Base-by-base conservation (phyloP, 2,329 filamentous ascomycete genomes). In the Raffaelea albimanens region DNA sequence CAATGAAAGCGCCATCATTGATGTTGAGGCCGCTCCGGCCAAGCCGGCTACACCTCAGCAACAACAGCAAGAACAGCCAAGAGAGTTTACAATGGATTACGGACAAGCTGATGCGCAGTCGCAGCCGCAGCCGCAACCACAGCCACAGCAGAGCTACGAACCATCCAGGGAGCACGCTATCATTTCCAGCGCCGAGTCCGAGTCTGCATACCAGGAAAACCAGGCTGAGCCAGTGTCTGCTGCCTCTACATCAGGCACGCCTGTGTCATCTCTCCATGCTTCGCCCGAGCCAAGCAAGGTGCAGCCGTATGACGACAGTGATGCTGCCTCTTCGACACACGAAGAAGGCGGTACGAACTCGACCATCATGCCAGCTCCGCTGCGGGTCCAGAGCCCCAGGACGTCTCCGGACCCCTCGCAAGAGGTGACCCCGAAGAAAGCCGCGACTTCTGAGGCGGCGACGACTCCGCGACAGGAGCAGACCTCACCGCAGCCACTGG, bases 181-280 rank as follows among this genome's bases (percentile, higher is more conserved):
- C n/a, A n/a, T n/a, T n/a, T n/a, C n/a, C n/a, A n/a, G n/a, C n/a
- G n/a, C n/a, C n/a, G n/a, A n/a, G n/a, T n/a, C n/a, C n/a, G n/a
- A n/a, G n/a, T n/a, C n/a, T n/a, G n/a, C n/a, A n/a, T n/a, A n/a
- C n/a, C n/a, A n/a, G n/a, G n/a, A n/a, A n/a, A n/a, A n/a, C n/a
- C n/a, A n/a, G n/a, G n/a, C n/a, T n/a, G n/a, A n/a, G 16, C 13
- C 5, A 2, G 13, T 25, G 40, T 18, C 40, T 16, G 40, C 2
- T n/a, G 20, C 31, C 5, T 16, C 38, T 14, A 46, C 36, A 22
- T 3, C 43, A 3, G 49, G 38, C 20, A 48, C 47, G 8, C 45
- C 47, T 10, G 43, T 52, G 10, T 50, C 47, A 19, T 52, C 50
- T 3, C 33, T 50, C 14, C 50, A 52, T 14, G 43, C 45, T 1